phyloP scores from a whole-genome alignment of 192 early-diverging fungal species.

The Umbelopsis ramanniana region DNA sequence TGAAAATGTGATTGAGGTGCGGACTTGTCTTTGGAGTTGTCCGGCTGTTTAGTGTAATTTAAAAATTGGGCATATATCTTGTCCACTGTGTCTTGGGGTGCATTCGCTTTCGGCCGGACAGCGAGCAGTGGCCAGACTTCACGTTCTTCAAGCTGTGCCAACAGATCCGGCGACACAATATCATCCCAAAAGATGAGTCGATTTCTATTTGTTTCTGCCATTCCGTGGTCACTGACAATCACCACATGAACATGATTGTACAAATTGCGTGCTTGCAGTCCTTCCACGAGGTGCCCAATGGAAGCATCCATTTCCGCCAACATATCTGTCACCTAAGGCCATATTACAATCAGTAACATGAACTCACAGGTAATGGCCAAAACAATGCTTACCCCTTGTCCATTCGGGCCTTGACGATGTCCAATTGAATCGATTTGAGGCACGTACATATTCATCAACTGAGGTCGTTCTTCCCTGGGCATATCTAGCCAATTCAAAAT shows the following conservation, averaged over 20 bases:
- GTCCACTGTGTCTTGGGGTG: slow-evolving; percentile 40
- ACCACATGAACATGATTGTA: slow-evolving; percentile 66
- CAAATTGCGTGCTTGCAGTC: slow-evolving; percentile 62
- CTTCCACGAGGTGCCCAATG: slow-evolving; percentile 60
- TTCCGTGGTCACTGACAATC: slow-evolving; percentile 87
- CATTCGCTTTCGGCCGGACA: slow-evolving; percentile 57
- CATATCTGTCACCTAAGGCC: slow-evolving; percentile 57
- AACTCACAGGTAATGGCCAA: neutral
- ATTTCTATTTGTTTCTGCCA: slow-evolving; percentile 59
- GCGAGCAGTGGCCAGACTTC: slow-evolving; percentile 67
- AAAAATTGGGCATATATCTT: slow-evolving; percentile 56
- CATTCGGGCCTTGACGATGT: slow-evolving; percentile 74
- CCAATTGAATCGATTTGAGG: slow-evolving; percentile 82
- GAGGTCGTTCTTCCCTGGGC: slow-evolving; percentile 68
- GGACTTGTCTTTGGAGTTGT: slow-evolving; percentile 39
- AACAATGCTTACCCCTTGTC: slow-evolving; percentile 56
- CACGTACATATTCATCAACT: slow-evolving; percentile 78
- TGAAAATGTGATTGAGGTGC: slow-evolving; percentile 44
- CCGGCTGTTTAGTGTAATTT: slow-evolving; percentile 44
- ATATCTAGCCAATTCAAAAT: slow-evolving; percentile 81
- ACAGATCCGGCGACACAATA: slow-evolving; percentile 39
- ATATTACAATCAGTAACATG: neutral
- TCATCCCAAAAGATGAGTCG: slow-evolving; percentile 77
- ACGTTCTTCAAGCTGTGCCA: slow-evolving; percentile 52
- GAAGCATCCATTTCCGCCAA: slow-evolving; percentile 61